Conservation (phyloP, 805 yeast genomes). For the Ogataea nitratoaversa region DNA sequence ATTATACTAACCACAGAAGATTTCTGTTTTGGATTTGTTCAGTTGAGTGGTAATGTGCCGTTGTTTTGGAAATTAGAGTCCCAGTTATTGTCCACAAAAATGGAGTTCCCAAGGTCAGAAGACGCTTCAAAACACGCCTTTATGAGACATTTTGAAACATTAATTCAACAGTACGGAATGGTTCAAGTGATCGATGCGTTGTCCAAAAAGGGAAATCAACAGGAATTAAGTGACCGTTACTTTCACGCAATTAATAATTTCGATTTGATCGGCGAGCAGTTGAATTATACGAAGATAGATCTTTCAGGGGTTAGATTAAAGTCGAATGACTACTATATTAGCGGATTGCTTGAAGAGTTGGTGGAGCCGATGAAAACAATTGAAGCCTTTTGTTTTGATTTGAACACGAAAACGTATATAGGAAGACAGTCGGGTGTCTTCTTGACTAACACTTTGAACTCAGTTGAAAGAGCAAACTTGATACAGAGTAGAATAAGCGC, state of each 20-base stretch:
- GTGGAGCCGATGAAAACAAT: conserved; percentile 35
- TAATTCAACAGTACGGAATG: conserved; percentile 45
- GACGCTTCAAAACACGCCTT: conserved; percentile 54
- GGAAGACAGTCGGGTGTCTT: conserved; percentile 51
- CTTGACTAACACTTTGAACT: conserved; percentile 46
- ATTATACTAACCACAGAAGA: conserved; percentile 39
- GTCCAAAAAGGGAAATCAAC: conserved; percentile 38
- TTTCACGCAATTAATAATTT: conserved; percentile 22
- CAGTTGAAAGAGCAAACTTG: conserved; percentile 45
- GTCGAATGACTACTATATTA: conserved; percentile 23
- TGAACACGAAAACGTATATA: conserved; percentile 29
- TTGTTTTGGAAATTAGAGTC: conserved; percentile 50
- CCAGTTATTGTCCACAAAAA: conserved; percentile 40
- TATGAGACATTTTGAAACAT: conserved; percentile 42
- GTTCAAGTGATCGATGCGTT: conserved; percentile 47
- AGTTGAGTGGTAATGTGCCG: conserved; percentile 52
- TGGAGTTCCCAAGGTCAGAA: conserved; percentile 45
- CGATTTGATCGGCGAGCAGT: conserved; percentile 11
- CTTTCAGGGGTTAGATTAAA: conserved; percentile 32
- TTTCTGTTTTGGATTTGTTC: conserved; percentile 40
- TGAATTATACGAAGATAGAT: conserved; percentile 34
- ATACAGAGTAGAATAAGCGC: conserved; percentile 44
- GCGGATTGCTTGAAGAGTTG: conserved; percentile 17
- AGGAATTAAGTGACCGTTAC: conserved; percentile 40
- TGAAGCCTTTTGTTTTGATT: conserved; percentile 44